phyloP scores from a whole-genome alignment of 2,329 filamentous ascomycete species.

The Leptodontidium sp. region DNA sequence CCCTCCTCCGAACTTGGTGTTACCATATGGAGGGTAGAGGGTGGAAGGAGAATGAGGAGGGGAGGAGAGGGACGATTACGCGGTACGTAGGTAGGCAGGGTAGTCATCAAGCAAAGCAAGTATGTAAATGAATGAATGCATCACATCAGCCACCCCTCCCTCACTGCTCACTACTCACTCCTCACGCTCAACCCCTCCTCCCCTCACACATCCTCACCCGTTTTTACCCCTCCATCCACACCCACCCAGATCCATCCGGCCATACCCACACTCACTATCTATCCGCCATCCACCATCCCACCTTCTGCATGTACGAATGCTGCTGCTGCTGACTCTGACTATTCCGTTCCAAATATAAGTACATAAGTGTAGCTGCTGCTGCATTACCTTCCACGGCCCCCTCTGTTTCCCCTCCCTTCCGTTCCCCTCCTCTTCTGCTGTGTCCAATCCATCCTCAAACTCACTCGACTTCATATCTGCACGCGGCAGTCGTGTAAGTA shows the following conservation, averaged over 20 bases:
- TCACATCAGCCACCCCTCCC: slow-evolving; percentile 14
- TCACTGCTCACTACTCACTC: not conserved
- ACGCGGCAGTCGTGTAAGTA: slow-evolving; percentile 12
- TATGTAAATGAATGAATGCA: not conserved
- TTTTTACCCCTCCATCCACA: slow-evolving; percentile 18
- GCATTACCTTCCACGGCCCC: slow-evolving; percentile 18
- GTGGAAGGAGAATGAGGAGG: not conserved
- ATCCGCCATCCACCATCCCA: not conserved
- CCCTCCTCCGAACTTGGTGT: slow-evolving; percentile 8
- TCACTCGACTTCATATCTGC: slow-evolving; percentile 7
- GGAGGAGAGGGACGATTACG: not conserved
- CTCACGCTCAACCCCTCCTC: not conserved
- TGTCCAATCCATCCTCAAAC: not conserved
- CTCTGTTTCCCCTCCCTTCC: not conserved
- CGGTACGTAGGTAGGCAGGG: too few relatives aligned
- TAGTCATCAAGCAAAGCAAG: not conserved
- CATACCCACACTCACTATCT: not conserved
- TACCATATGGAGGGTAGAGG: not conserved
- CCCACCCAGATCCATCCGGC: not conserved
- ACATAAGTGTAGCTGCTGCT: slow-evolving; percentile 14
- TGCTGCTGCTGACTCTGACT: not conserved
- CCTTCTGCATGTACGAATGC: not conserved
- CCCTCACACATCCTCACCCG: not conserved
- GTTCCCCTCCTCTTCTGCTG: slow-evolving; percentile 1
- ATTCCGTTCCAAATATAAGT: not conserved